Conservation (phyloP, 768 basidiomycete genomes). For the Trametes cubensis region DNA sequence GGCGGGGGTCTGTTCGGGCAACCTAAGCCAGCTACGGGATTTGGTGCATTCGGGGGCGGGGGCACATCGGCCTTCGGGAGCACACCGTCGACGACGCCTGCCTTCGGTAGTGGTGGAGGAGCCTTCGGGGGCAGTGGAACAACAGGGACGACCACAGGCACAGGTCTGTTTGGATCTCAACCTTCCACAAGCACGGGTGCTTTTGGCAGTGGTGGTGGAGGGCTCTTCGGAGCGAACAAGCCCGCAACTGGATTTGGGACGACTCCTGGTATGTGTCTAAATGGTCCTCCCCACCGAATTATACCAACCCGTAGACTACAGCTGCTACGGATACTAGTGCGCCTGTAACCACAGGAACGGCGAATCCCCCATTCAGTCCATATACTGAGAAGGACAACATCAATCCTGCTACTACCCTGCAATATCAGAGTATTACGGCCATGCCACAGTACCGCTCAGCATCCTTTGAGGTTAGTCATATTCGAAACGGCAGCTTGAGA, state of each 20-base stretch:
- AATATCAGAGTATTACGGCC: conserved; percentile 82
- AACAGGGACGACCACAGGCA: conserved; percentile 33
- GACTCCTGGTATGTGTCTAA: conserved; percentile 43
- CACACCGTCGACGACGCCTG: conserved; percentile 36
- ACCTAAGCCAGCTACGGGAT: conserved; percentile 71
- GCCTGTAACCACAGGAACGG: conserved; percentile 68
- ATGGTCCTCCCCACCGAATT: conserved; percentile 21
- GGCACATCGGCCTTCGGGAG: conserved; percentile 54
- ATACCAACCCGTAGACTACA: not conserved
- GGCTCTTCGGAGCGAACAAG: conserved; percentile 62
- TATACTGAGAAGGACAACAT: conserved; percentile 68
- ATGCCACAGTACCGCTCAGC: conserved; percentile 78
- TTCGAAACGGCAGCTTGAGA: conserved; percentile 13
- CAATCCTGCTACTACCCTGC: conserved; percentile 49
- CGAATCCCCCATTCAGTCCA: conserved; percentile 62
- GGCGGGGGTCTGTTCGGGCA: conserved; percentile 54
- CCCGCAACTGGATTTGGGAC: conserved; percentile 50
- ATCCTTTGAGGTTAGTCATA: conserved; percentile 54
- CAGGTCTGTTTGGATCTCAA: conserved; percentile 38
- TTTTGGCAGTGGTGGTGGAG: conserved; percentile 39
- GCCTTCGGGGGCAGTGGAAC: conserved; percentile 29
- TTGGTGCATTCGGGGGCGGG: conserved; percentile 74
- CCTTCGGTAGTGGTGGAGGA: conserved; percentile 43
- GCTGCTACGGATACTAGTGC: conserved; percentile 37
- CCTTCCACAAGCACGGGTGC: conserved; percentile 33